phyloP scores from a whole-genome alignment of 1,284 basidiomycete genomes.

The Heterobasidion annosum region DNA sequence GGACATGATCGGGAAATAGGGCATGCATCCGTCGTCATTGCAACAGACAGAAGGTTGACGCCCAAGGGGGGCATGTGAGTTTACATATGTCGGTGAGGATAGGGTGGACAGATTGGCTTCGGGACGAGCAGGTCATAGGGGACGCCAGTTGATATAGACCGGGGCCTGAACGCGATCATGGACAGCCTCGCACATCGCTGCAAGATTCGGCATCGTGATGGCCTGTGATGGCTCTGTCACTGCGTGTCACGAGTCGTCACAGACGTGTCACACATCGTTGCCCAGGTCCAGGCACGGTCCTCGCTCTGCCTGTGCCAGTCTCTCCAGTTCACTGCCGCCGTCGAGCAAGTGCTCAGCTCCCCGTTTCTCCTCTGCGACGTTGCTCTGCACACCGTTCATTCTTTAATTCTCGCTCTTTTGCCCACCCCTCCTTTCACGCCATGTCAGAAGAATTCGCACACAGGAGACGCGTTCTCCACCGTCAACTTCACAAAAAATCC shows the following conservation, averaged over 20 bases:
- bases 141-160: neutral
- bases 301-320: too few species aligned
- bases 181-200: neutral
- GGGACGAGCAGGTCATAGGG: neutral
- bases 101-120: neutral
- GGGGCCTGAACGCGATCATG: neutral
- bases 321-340: neutral
- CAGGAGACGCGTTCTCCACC: neutral
- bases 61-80: neutral
- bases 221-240: too few species aligned
- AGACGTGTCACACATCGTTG: too few species aligned
- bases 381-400: neutral
- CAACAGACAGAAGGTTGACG: constrained; percentile 6
- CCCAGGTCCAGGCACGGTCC: too few species aligned
- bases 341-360: neutral
- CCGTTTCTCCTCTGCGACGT: neutral
- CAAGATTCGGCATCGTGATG: neutral
- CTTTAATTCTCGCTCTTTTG: neutral
- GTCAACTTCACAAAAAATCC: neutral
- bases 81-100: neutral
- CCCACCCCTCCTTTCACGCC: neutral
- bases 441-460: neutral
- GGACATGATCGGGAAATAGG: neutral
- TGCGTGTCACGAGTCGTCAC: too few species aligned
- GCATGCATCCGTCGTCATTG: constrained; percentile 8